A percentile compares a stretch with the other conserved stretches of the same genome.
These are phyloP conservation scores for Psidium friedrichsthalianum DNA, from an alignment of 345 rosid species.

Conservation along the genomic window DNA sequence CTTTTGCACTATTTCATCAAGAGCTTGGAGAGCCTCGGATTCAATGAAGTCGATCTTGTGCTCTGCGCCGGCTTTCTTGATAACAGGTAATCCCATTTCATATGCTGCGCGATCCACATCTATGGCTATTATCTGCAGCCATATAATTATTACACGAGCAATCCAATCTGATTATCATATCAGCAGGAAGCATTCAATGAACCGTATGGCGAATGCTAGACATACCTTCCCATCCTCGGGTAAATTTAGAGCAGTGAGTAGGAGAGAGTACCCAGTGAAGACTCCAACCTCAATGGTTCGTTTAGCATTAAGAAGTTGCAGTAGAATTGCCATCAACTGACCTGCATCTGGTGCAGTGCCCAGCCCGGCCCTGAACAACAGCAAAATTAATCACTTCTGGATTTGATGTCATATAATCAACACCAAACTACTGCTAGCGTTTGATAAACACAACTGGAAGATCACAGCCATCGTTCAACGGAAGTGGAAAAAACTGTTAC, in stretches of 20 bases:
- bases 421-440: not conserved
- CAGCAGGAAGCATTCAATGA: not conserved
- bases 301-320: constrained; percentile 45
- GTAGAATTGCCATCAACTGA: constrained; percentile 47
- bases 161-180: not conserved
- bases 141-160: not conserved
- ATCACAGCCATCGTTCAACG: not conserved
- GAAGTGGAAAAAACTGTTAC: not conserved
- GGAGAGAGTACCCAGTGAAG: constrained; percentile 82
- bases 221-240: constrained; percentile 59
- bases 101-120: constrained; percentile 22
- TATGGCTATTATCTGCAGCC: constrained; percentile 9
- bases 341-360: constrained; percentile 74
- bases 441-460: not conserved
- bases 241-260: constrained; percentile 63
- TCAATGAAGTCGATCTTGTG: constrained; percentile 32
- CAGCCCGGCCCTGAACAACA: not conserved
- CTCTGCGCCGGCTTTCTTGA: constrained; percentile 28
- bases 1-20: constrained; percentile 18
- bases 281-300: constrained; percentile 70
- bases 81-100: constrained; percentile 27
- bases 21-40: constrained; percentile 21
- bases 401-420: not conserved
- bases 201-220: not conserved
- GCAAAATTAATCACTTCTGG: not conserved